Evolutionary conservation across 1,284 basidiomycete species (phyloP).

Genomic region (Ganoderma multipileum): DNA sequence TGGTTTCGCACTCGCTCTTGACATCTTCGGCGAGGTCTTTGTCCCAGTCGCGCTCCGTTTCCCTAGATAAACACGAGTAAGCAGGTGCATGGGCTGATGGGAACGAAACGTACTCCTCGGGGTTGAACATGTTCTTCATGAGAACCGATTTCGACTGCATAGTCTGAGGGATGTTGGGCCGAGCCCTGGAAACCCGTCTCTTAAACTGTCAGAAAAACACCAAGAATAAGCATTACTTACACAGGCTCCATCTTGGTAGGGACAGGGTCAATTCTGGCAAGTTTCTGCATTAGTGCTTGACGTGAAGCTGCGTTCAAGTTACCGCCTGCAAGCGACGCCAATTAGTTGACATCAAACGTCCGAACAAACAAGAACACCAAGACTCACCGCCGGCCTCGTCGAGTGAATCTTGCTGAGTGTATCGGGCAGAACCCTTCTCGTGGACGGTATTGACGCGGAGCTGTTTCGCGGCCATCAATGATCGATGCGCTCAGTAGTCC

Average conservation of each 20-base stretch:
- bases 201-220: neutral
- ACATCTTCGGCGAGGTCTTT: constrained; percentile 96
- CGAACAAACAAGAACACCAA: neutral
- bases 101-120: constrained; percentile 79
- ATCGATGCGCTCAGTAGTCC: neutral
- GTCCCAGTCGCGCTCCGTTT: constrained; percentile 97
- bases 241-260: constrained; percentile 61
- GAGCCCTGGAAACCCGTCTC: constrained; percentile 48
- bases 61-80: constrained; percentile 54
- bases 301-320: constrained; percentile 95
- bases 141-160: constrained; percentile 88
- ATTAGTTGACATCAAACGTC: constrained; percentile 3
- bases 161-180: constrained; percentile 75
- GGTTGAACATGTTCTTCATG: constrained; percentile 96
- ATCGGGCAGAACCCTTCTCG: constrained; percentile 81
- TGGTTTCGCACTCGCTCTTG: constrained; percentile 90
- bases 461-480: constrained; percentile 48
- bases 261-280: constrained; percentile 87
- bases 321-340: constrained; percentile 59
- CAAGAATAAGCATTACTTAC: constrained; percentile 49
- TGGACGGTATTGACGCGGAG: constrained; percentile 91
- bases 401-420: constrained; percentile 80
- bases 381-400: constrained; percentile 81
- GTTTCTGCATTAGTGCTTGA: constrained; percentile 98
- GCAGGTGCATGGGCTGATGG: neutral